Percentiles rank a stretch among this genome's conserved stretches.
These are phyloP conservation scores for Zanthoxylum bungeanum DNA, from an alignment of 345 rosid species.

Conservation along the genomic window DNA sequence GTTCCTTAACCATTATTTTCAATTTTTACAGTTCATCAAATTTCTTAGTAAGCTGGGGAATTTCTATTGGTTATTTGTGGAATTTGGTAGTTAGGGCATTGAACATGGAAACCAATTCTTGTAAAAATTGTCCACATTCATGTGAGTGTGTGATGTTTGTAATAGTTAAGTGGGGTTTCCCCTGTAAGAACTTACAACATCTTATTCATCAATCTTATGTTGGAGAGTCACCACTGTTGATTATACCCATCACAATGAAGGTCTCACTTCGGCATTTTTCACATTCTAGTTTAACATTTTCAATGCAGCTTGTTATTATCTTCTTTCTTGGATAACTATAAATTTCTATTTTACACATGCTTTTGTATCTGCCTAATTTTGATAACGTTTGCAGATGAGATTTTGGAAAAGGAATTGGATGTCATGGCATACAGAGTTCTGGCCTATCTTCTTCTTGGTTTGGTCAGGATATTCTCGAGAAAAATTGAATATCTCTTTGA, in stretches of 20 bases:
- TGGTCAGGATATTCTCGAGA: constrained; percentile 85
- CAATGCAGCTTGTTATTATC: background rate
- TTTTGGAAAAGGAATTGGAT: constrained; percentile 65
- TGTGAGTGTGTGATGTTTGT: background rate
- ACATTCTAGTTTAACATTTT: background rate
- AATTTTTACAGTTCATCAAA: background rate
- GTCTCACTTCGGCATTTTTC: background rate
- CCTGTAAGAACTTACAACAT: background rate
- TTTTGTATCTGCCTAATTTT: background rate
- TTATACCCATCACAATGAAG: background rate
- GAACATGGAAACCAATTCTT: background rate
- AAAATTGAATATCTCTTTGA: constrained; percentile 72
- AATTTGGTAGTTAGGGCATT: constrained; percentile 5
- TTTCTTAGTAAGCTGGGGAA: background rate
- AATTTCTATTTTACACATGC: background rate
- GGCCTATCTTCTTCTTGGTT: constrained; percentile 81
- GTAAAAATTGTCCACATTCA: constrained; percentile 1
- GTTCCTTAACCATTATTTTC: constrained; percentile 1
- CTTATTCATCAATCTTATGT: background rate
- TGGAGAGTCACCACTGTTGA: background rate
- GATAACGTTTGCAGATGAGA: constrained; percentile 48
- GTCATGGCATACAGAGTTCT: constrained; percentile 64
- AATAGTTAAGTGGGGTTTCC: background rate
- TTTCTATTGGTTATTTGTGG: background rate
- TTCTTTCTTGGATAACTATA: background rate